Evolutionary conservation across 2,329 filamentous ascomycete genomes (phyloP).

Genomic region (Microsporum audouinii): DNA sequence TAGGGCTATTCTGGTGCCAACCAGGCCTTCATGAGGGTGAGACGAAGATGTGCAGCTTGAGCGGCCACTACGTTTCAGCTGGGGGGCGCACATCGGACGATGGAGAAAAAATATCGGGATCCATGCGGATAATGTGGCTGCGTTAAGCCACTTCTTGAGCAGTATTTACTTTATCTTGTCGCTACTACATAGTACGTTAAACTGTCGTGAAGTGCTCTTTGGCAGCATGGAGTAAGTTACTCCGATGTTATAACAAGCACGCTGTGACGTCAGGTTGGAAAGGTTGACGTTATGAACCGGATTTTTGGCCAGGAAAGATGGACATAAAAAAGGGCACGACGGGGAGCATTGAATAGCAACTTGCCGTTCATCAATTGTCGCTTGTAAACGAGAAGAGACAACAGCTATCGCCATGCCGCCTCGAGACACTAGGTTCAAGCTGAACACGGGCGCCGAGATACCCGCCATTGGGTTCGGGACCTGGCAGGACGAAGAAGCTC

Average conservation of each 20-base stretch:
- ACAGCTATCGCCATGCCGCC: constrained; percentile 6
- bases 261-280: neutral
- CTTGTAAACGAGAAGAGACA: neutral
- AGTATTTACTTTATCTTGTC: neutral
- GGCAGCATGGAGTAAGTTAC: neutral
- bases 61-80: neutral
- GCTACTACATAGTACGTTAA: neutral
- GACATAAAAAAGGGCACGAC: neutral
- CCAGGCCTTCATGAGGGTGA: neutral
- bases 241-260: neutral
- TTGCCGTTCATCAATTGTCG: neutral
- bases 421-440: constrained; percentile 28
- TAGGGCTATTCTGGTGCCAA: neutral
- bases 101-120: neutral
- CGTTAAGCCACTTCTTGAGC: neutral
- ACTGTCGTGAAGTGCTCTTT: no score
- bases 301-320: neutral
- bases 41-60: neutral
- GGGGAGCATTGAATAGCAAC: neutral
- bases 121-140: neutral
- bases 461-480: constrained; percentile 43
- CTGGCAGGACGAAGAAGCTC: constrained; percentile 42
- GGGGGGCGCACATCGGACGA: neutral
- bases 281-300: neutral
- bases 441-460: constrained; percentile 40